Base-by-base conservation (phyloP, 805 yeast species). In the Yamadazyma philogaea region DNA sequence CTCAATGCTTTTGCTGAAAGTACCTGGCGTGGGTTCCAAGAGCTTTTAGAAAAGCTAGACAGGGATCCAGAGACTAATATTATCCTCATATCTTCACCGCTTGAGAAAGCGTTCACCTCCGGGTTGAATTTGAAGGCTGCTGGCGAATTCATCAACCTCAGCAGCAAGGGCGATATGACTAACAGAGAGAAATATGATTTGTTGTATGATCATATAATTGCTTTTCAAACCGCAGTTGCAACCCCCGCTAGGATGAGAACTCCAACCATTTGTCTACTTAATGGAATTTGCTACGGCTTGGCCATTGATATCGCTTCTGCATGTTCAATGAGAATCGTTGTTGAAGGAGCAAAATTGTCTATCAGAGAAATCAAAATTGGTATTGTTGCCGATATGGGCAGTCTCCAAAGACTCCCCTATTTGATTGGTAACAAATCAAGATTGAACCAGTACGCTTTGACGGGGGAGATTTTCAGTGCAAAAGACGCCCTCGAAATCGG, bases 311-410 rank as follows among this genome's bases (percentile, higher is more conserved):
- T 85, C 34, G 63, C 83, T 6, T 62, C 82, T 11, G 76, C 84
- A 0, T 70, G 75, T 21, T 71, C 79, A 12, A 75, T 85, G 18
- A 72, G 90, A 39, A 58, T 81, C 10, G 78, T 79, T 8, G 63
- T 80, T 3, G 62, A 63, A 22, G 83, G 76, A 48, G 72, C 77
- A 11, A 61, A 55, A 30, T 70, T 83, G 49, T 72, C 84, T 32
- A 75, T 86, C 43, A 76, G 83, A 43, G 95, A 85, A 61, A 79
- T 84, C 46, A 77, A 79, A 47, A 70, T 85, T 41, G 93, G 91
- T 2, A 70, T 86, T 56, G 75, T 86, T 30, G 89, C 93, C 1
- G 93, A 86, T 57, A 82, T 85, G 54, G 95, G 95, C 4, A 73
- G 86, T 1, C 66, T 85, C 44, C 90, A 85, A 61, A 70, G 91